Conservation (phyloP, 208 protist genomes). For the Spongospora subterranea region DNA sequence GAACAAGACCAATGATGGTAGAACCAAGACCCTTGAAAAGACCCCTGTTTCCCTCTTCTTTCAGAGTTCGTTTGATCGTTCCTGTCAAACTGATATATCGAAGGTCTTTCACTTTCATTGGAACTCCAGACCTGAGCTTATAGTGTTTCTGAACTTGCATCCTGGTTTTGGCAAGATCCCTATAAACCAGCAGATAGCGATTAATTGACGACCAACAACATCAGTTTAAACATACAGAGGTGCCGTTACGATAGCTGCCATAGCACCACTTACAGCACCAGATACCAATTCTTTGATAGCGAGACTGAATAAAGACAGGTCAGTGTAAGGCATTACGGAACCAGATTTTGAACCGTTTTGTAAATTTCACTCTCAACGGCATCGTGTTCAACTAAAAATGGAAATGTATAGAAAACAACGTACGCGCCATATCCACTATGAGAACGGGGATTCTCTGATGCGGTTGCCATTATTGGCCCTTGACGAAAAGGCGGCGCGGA, state of each 20-base stretch:
- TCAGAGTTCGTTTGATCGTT: neutral
- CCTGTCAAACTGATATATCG: neutral
- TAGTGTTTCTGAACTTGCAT: conserved; percentile 40
- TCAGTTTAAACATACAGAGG: neutral
- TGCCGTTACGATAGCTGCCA: conserved; percentile 19
- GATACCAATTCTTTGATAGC: conserved; percentile 36
- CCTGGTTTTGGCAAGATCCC: conserved; percentile 20
- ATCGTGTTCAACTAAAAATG: too few species aligned
- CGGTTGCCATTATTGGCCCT: too few species aligned
- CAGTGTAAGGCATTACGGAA: too few species aligned
- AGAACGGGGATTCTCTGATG: too few species aligned
- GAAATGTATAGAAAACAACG: too few species aligned
- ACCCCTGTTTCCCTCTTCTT: neutral
- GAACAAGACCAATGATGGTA: conserved; percentile 25
- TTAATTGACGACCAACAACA: neutral
- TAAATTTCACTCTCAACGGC: too few species aligned
- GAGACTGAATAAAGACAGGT: too few species aligned
- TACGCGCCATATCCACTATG: too few species aligned
- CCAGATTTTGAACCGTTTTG: too few species aligned
- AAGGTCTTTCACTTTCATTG: neutral
- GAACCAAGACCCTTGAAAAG: conserved; percentile 37
- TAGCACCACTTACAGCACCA: neutral
- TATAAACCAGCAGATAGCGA: neutral
- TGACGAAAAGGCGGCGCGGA: too few species aligned
- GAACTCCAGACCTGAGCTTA: neutral